Evolutionary conservation across 2,329 filamentous ascomycete genomes (phyloP).

Genomic region (Aspergillus luchuensis): DNA sequence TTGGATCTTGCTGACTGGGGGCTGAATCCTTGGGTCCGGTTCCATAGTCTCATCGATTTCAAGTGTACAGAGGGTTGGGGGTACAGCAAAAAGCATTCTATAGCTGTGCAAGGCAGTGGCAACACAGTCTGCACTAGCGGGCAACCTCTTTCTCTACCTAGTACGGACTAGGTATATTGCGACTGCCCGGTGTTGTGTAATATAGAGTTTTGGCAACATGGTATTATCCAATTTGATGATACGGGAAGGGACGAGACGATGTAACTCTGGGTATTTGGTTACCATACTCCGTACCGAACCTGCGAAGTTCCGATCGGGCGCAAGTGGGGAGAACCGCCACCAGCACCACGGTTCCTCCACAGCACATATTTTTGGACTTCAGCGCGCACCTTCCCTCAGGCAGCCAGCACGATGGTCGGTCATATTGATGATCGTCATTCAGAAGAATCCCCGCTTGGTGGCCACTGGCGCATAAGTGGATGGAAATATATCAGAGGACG

Average conservation of each 20-base stretch:
- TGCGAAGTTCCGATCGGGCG: constrained; percentile 2
- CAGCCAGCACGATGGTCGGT: not conserved
- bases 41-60: not conserved
- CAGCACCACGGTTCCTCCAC: constrained; percentile 3
- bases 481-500: not conserved
- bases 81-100: not conserved
- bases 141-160: not conserved
- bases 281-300: not conserved
- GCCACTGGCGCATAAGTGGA: no score
- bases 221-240: not conserved
- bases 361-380: constrained; percentile 3
- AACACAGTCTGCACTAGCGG: not conserved
- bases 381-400: not conserved
- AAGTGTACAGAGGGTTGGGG: not conserved
- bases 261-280: not conserved
- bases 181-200: not conserved
- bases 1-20: constrained; percentile 5
- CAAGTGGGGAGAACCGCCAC: constrained; percentile 5
- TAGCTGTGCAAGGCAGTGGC: not conserved
- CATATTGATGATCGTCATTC: not conserved
- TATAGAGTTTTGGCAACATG: not conserved
- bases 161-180: not conserved
- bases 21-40: constrained; percentile 3
- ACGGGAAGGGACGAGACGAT: not conserved
- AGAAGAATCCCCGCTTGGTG: not conserved